Percentiles rank a stretch among this genome's conserved stretches.
These are phyloP conservation scores for Silene conica DNA, from an alignment of 148 eudicot genomes.

Conservation along the genomic window DNA sequence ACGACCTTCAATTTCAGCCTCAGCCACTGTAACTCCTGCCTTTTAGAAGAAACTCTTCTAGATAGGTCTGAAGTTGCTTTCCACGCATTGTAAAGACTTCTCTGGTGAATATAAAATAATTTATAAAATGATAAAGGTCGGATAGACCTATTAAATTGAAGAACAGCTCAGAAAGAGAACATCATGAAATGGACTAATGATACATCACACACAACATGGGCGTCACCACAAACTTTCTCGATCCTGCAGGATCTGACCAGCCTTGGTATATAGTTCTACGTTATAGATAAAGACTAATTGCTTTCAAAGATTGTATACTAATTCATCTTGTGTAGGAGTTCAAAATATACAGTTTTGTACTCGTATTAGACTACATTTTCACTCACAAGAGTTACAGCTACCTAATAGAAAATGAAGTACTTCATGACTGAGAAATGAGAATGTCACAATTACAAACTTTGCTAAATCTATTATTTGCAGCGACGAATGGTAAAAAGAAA, in stretches of 20 bases:
- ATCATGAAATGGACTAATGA: not conserved
- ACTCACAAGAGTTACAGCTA: not conserved
- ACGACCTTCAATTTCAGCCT: conserved; percentile 59
- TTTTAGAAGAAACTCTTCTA: conserved; percentile 42
- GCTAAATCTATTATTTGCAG: too few species aligned
- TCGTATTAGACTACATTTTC: not conserved
- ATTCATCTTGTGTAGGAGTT: not conserved
- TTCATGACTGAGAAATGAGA: too few species aligned
- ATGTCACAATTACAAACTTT: too few species aligned
- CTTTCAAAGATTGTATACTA: not conserved
- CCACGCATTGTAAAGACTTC: conserved; percentile 69
- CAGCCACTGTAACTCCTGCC: conserved; percentile 54
- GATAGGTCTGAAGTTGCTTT: conserved; percentile 50
- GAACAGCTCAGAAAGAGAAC: conserved; percentile 5
- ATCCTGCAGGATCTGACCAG: not conserved
- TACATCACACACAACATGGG: not conserved
- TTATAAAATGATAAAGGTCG: conserved; percentile 13
- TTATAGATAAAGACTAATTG: not conserved
- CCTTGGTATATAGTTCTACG: not conserved
- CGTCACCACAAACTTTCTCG: not conserved
- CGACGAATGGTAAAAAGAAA: too few species aligned
- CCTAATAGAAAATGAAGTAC: not conserved
- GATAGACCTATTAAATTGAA: conserved; percentile 3
- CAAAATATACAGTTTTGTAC: not conserved
- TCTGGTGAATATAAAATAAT: conserved; percentile 45